Evolutionary conservation across 306 rosid genomes (phyloP), one percentile per base, ranked within the genome.

Genomic region (Castanea mollissima): DNA sequence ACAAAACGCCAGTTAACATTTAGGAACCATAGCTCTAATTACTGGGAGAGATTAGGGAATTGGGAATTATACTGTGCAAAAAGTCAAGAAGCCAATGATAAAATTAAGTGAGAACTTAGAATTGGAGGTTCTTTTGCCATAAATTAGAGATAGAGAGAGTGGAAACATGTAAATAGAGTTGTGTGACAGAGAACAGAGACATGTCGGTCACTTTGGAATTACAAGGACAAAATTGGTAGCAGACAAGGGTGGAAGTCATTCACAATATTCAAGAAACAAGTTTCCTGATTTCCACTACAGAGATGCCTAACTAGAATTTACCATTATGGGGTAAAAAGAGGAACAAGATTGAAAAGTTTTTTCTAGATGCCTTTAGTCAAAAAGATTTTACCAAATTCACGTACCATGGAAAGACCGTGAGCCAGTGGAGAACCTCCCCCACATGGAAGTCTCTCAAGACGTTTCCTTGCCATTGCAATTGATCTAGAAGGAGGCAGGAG

Each of bases 401-500:
- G 77, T 80, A 94, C 99, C 74, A 89, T 89, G 72, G 97, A 90
- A 62, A 94, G 97, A 82, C 99, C 99, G 87, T 94, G 99, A 68
- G 99, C 99, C 79, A 94, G 90, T 76, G 97, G 99, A 67, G 99
- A 94, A 74, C 99, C 99, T 86, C 99, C 99, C 25, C 99, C 94
- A 79, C 99, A 92, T 58, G 99, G 98, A 84, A 94, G 98, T 87
- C 97, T 90, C 85, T 94, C 97, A 38, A 94, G 97, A 75, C 95
- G 97, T 78, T 86, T 94, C 85, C 95, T 90, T 76, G 98, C 98
- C 98, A 94, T 94, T 72, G 98, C 91, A 86, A 94, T 94, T 74
- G 98, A 94, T 88, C 98, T 90, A 54, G 98, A 94, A 78, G 98
- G 99, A 81, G 99, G 99, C 79, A 94, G 90, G 49, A 94, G 97